Evolutionary conservation across 306 rosid species (phyloP).

Genomic region (Calophaca sinica): DNA sequence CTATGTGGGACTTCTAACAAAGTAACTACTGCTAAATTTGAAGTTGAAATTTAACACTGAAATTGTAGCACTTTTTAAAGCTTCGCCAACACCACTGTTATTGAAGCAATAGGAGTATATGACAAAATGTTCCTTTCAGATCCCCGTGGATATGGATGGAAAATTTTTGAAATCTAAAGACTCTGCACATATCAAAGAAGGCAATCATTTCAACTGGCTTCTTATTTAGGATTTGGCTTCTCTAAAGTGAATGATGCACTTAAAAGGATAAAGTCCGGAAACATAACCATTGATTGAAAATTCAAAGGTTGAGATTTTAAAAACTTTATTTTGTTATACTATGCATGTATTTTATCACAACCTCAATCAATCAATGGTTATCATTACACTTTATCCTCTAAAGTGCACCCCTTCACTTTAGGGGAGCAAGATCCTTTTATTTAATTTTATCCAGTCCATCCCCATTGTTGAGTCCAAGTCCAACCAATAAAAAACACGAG

Average conservation of each 20-base stretch:
- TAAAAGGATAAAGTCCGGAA: background rate
- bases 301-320: too few relatives aligned
- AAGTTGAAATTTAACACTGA: background rate
- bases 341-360: background rate
- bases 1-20: too few relatives aligned
- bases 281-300: background rate
- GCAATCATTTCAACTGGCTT: conserved; percentile 21
- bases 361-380: background rate
- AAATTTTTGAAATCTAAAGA: conserved; percentile 37
- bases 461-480: conserved; percentile 34
- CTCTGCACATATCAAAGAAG: conserved; percentile 16
- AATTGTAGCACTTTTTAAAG: background rate
- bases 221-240: conserved; percentile 33
- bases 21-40: too few relatives aligned
- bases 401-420: background rate
- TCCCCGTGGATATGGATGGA: conserved; percentile 13
- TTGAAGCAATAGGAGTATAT: conserved; percentile 20
- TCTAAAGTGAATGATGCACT: conserved; percentile 4
- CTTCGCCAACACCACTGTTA: conserved; percentile 16
- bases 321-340: too few relatives aligned
- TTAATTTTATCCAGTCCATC: background rate
- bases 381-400: background rate
- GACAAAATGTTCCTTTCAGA: conserved; percentile 29
- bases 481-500: conserved; percentile 26
- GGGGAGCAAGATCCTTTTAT: too few relatives aligned